Percentiles rank a stretch among this genome's conserved stretches.
phyloP scores from a whole-genome alignment of 1,284 basidiomycete species.

The Cryptococcus neoformans region DNA sequence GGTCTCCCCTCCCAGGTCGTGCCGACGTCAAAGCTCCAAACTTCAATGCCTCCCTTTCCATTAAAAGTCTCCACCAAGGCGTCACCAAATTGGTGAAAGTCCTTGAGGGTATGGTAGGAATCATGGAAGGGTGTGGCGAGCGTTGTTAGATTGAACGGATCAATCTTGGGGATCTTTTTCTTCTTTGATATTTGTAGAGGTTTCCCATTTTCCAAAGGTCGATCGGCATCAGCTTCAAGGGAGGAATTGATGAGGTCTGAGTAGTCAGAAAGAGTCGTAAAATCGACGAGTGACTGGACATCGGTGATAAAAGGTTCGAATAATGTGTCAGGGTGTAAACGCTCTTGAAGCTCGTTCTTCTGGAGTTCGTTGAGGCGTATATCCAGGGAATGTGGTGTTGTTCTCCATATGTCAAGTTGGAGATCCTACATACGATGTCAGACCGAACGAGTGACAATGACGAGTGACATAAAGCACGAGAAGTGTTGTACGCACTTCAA shows the following conservation, averaged over 20 bases:
- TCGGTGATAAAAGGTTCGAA: slow-evolving; percentile 27
- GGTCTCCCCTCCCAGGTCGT: slow-evolving; percentile 34
- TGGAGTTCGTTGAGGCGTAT: slow-evolving; percentile 21
- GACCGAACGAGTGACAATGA: neutral
- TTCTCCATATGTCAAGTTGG: slow-evolving; percentile 45
- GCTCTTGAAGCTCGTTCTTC: slow-evolving; percentile 5
- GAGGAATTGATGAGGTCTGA: neutral
- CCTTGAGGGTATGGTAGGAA: slow-evolving; percentile 40
- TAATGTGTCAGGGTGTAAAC: slow-evolving; percentile 6
- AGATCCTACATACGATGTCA: slow-evolving; percentile 21
- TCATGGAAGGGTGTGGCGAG: slow-evolving; percentile 42
- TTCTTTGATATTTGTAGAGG: slow-evolving; percentile 1
- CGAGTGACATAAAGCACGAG: neutral
- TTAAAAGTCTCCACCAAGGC: slow-evolving; percentile 32
- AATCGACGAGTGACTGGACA: slow-evolving; percentile 34
- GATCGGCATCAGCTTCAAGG: neutral
- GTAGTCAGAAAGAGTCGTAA: neutral
- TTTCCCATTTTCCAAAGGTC: neutral
- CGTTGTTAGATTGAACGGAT: slow-evolving; percentile 29
- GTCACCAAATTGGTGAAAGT: slow-evolving; percentile 42
- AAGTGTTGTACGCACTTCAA: slow-evolving; percentile 21
- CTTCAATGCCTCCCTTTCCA: slow-evolving; percentile 17
- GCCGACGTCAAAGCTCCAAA: slow-evolving; percentile 32
- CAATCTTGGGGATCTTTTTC: slow-evolving; percentile 7
- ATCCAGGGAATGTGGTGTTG: slow-evolving; percentile 28